Percentiles rank a stretch among this genome's conserved stretches.
These are phyloP conservation scores for Kwoniella botswanensis DNA, from an alignment of 768 basidiomycete species.

Conservation along the genomic window DNA sequence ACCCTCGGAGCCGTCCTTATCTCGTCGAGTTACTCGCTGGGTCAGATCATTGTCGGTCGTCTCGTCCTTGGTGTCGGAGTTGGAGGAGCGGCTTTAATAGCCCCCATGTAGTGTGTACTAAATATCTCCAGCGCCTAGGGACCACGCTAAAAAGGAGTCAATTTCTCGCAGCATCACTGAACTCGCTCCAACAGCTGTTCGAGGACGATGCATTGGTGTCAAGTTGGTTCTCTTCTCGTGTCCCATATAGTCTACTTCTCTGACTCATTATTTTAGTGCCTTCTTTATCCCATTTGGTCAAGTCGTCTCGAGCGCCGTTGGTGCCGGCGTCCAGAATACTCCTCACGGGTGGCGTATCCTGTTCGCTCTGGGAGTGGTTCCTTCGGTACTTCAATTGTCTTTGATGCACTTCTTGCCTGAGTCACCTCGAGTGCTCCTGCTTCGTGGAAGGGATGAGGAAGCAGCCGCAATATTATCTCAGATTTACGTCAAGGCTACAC, in stretches of 20 bases:
- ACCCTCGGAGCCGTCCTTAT: constrained; percentile 34
- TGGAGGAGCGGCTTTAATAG: constrained; percentile 29
- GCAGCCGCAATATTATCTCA: constrained; percentile 16
- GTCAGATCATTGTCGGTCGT: constrained; percentile 36
- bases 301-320: constrained; percentile 22
- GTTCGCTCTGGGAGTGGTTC: constrained; percentile 30
- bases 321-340: constrained; percentile 19
- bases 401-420: constrained; percentile 36
- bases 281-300: constrained; percentile 38
- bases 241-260: constrained; percentile 24
- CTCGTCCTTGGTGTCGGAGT: constrained; percentile 38
- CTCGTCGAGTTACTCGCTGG: constrained; percentile 27
- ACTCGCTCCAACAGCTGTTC: constrained; percentile 31
- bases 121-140: not conserved
- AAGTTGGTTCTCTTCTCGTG: constrained; percentile 25
- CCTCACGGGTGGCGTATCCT: constrained; percentile 22
- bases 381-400: constrained; percentile 23
- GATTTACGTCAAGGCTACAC: constrained; percentile 21
- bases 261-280: constrained; percentile 4
- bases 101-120: constrained; percentile 25
- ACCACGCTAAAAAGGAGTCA: constrained; percentile 1
- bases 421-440: constrained; percentile 31
- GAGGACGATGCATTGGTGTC: constrained; percentile 29
- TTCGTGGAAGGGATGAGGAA: constrained; percentile 20
- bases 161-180: constrained; percentile 23